Conservation (phyloP, 371 early-diverging fungal genomes). For the Lichtheimia corymbifera region DNA sequence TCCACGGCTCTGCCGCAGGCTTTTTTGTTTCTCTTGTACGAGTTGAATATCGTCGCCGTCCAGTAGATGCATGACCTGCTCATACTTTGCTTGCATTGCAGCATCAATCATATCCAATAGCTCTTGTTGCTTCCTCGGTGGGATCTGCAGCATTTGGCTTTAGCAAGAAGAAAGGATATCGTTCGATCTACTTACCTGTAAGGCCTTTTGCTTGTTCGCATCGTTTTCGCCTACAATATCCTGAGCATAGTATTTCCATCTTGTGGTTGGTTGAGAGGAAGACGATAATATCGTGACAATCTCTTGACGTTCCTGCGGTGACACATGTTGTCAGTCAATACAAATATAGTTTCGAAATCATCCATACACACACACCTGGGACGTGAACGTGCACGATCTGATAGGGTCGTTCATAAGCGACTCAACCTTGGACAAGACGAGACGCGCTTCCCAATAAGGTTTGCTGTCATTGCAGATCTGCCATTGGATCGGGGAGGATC, state of each 20-base stretch:
- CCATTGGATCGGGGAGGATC: neutral
- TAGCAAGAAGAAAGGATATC: neutral
- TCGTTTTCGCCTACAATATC: too few relatives aligned
- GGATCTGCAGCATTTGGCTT: neutral
- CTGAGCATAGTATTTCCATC: too few relatives aligned
- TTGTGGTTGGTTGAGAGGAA: neutral
- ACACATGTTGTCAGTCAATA: neutral
- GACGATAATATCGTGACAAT: conserved; percentile 4
- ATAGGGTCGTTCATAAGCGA: conserved; percentile 5
- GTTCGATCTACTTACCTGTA: neutral
- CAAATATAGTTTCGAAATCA: neutral
- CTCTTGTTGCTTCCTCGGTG: neutral
- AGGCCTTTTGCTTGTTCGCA: neutral
- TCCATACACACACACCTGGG: neutral
- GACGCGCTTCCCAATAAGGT: conserved; percentile 12
- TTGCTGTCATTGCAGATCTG: neutral
- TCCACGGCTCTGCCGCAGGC: conserved; percentile 1
- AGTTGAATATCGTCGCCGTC: conserved; percentile 1
- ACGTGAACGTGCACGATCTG: neutral
- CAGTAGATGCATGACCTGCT: neutral
- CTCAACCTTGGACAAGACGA: conserved; percentile 6
- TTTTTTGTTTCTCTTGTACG: conserved; percentile 4
- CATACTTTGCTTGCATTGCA: conserved; percentile 13
- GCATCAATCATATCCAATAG: conserved; percentile 1
- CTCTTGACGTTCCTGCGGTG: neutral